Percentiles rank a stretch among this genome's conserved stretches.
phyloP scores from a whole-genome alignment of 192 early-diverging fungal species.

The Coemansia sp. region DNA sequence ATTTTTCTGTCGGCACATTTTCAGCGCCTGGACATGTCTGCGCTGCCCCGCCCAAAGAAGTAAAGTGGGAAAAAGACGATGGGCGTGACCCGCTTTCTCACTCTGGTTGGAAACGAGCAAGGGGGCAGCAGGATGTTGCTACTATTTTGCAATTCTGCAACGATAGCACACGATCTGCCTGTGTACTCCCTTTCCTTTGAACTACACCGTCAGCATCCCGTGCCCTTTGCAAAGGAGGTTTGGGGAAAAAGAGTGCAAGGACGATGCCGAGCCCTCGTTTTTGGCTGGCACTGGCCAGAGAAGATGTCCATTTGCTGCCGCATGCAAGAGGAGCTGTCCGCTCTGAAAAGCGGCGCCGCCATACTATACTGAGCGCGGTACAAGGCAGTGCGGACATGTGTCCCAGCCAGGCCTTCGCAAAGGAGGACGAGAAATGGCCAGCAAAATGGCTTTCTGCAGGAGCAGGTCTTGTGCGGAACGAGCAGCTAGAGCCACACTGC shows the following conservation, averaged over 20 bases:
- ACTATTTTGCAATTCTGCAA: constrained; percentile 5
- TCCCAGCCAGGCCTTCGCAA: neutral
- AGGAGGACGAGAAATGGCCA: neutral
- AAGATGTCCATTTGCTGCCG: neutral
- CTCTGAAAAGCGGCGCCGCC: constrained; percentile 10
- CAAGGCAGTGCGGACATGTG: neutral
- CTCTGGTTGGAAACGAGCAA: neutral
- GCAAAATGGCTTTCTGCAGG: constrained; percentile 8
- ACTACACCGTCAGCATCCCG: neutral
- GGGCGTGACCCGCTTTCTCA: neutral
- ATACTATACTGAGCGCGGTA: constrained; percentile 7
- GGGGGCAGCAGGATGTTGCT: neutral
- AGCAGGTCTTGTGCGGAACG: constrained; percentile 10
- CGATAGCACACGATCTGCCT: neutral
- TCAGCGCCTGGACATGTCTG: neutral
- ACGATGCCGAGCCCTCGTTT: neutral
- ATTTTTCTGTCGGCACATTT: neutral
- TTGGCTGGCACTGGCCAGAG: constrained; percentile 2
- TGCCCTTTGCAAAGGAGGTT: neutral
- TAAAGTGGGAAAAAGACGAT: neutral
- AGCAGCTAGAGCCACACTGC: constrained; percentile 7
- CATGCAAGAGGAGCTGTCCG: constrained; percentile 7
- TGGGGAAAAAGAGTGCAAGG: neutral
- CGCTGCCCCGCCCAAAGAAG: neutral
- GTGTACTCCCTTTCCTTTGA: neutral